Percentiles rank a stretch among this genome's conserved stretches.
These are phyloP conservation scores for Didymella segeticola DNA, from an alignment of 2,329 filamentous ascomycete species.

Conservation along the genomic window DNA sequence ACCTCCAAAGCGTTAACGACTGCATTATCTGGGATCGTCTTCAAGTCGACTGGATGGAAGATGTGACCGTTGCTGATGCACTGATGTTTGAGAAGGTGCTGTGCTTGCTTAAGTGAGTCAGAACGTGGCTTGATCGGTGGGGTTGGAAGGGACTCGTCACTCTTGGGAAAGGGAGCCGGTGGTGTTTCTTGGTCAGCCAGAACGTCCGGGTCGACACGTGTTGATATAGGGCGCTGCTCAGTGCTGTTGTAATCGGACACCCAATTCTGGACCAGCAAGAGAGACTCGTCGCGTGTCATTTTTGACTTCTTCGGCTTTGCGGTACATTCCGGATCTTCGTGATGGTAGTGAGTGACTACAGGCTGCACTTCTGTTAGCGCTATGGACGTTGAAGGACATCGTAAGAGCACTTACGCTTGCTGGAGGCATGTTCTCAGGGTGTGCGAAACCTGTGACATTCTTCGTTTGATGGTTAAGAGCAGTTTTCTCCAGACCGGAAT, in stretches of 20 bases:
- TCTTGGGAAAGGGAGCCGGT: constrained; percentile 29
- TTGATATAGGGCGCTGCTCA: constrained; percentile 26
- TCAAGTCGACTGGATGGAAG: constrained; percentile 27
- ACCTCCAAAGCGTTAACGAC: constrained; percentile 27
- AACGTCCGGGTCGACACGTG: constrained; percentile 26
- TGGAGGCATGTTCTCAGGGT: constrained; percentile 1
- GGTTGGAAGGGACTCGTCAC: constrained; percentile 4
- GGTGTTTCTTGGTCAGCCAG: constrained; percentile 28
- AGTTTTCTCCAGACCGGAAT: background rate
- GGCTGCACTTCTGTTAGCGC: background rate
- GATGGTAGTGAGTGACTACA: background rate
- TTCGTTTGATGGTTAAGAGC: background rate
- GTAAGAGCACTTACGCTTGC: background rate
- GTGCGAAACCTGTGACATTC: background rate
- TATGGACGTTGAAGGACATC: background rate
- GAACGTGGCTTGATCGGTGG: background rate
- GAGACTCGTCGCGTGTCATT: constrained; percentile 20
- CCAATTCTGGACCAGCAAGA: constrained; percentile 26
- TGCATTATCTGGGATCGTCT: constrained; percentile 22
- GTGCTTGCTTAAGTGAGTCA: background rate
- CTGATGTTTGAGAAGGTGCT: constrained; percentile 17
- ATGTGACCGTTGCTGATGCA: constrained; percentile 32
- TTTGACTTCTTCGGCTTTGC: constrained; percentile 17
- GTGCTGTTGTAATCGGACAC: constrained; percentile 21
- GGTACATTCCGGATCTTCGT: constrained; percentile 1